These are phyloP conservation scores for Globisporangium cederbergense DNA, from an alignment of 352 stramenopile species.

Conservation along the genomic window DNA sequence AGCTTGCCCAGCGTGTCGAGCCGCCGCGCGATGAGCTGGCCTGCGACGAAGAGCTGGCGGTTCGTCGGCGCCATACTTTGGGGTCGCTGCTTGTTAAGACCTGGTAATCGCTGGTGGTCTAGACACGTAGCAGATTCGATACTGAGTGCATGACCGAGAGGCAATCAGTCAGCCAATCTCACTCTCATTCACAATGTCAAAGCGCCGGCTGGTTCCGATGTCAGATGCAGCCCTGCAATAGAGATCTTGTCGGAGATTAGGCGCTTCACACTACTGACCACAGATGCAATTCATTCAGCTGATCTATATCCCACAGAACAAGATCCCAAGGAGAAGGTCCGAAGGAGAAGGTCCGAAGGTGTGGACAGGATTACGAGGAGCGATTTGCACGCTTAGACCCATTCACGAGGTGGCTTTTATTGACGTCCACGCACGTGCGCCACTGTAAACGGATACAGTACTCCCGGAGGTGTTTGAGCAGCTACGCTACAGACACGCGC, in stretches of 20 bases:
- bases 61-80: not conserved
- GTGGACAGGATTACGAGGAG: not conserved
- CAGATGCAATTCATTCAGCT: not conserved
- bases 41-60: conserved; percentile 2
- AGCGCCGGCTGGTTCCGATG: not conserved
- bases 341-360: too few relatives aligned
- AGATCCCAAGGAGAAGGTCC: not conserved
- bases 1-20: conserved; percentile 8
- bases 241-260: not conserved
- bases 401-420: not conserved
- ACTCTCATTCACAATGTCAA: not conserved
- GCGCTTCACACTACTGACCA: not conserved
- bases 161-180: not conserved
- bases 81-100: not conserved
- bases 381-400: not conserved
- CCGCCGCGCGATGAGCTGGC: conserved; percentile 4
- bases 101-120: not conserved
- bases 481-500: too few relatives aligned
- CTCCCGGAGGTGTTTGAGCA: too few relatives aligned
- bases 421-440: not conserved
- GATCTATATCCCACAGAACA: not conserved
- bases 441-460: not conserved
- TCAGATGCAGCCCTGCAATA: not conserved
- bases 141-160: not conserved
- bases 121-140: not conserved